Conservation (phyloP, 345 rosid genomes). For the Salix brachista region DNA sequence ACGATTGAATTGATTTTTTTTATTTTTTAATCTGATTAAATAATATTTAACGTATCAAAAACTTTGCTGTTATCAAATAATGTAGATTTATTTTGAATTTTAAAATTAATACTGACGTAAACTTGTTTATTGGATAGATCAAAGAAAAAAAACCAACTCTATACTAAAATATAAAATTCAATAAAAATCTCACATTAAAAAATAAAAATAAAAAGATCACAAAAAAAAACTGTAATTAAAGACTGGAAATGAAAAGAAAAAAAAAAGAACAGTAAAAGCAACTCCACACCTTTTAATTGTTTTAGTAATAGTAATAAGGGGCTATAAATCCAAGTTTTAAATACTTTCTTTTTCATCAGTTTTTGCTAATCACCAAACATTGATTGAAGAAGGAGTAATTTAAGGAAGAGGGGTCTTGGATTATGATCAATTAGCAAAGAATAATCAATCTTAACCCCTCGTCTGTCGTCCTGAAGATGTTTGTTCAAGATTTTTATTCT, state of each 20-base stretch:
- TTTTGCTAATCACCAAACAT: not conserved
- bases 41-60: no score
- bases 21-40: no score
- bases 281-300: not conserved
- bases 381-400: not conserved
- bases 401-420: not conserved
- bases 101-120: not conserved
- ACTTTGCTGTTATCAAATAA: no score
- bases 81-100: no score
- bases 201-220: not conserved
- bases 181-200: no score
- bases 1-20: not conserved
- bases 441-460: not conserved
- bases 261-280: not conserved
- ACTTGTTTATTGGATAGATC: not conserved
- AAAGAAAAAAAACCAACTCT: no score
- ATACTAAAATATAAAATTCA: no score
- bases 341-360: not conserved
- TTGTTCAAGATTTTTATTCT: not conserved
- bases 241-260: not conserved
- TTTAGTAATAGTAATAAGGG: no score
- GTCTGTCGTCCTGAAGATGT: not conserved
- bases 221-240: not conserved
- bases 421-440: not conserved
- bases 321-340: not conserved